phyloP scores from a whole-genome alignment of 345 rosid species.

The Eucalyptus caleyi region DNA sequence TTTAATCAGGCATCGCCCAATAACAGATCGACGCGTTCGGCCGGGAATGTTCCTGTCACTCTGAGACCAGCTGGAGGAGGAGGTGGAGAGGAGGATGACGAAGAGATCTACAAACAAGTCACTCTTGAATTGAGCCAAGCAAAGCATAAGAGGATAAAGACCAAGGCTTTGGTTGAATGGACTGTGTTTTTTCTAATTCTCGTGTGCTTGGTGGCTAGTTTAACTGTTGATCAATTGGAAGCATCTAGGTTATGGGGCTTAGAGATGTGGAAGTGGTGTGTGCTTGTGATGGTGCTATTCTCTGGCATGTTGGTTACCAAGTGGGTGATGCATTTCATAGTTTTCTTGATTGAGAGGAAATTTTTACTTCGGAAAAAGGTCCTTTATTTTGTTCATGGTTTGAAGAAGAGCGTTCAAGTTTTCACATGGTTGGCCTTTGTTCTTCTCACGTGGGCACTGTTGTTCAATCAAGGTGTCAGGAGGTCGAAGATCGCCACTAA shows the following conservation, averaged over 20 bases:
- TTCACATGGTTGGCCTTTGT: slow-evolving; percentile 59
- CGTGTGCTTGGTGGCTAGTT: too few relatives aligned
- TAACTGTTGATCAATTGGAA: too few relatives aligned
- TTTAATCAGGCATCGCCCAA: slow-evolving; percentile 30
- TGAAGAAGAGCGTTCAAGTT: slow-evolving; percentile 77
- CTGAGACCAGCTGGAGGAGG: slow-evolving; percentile 6
- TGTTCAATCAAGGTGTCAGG: slow-evolving; percentile 28
- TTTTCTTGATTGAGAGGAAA: slow-evolving; percentile 69
- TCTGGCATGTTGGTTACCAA: too few relatives aligned
- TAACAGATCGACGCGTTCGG: slow-evolving; percentile 16
- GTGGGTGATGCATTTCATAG: neutral
- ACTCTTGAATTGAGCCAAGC: too few relatives aligned
- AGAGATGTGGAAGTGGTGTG: too few relatives aligned
- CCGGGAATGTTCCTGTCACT: slow-evolving; percentile 14
- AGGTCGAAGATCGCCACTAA: slow-evolving; percentile 8
- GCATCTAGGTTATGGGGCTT: too few relatives aligned
- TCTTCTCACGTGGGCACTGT: slow-evolving; percentile 50
- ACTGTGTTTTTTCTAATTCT: too few relatives aligned
- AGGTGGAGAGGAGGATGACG: too few relatives aligned
- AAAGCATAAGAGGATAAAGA: too few relatives aligned
- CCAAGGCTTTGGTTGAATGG: too few relatives aligned
- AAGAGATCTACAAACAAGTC: too few relatives aligned
- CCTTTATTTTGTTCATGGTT: slow-evolving; percentile 81
- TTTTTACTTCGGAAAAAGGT: slow-evolving; percentile 64
- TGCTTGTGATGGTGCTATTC: too few relatives aligned